A percentile compares a stretch with the other conserved stretches of the same genome.
These are phyloP conservation scores for Pinus albicaulis DNA, from an alignment of 75 land plant species.

Conservation along the genomic window DNA sequence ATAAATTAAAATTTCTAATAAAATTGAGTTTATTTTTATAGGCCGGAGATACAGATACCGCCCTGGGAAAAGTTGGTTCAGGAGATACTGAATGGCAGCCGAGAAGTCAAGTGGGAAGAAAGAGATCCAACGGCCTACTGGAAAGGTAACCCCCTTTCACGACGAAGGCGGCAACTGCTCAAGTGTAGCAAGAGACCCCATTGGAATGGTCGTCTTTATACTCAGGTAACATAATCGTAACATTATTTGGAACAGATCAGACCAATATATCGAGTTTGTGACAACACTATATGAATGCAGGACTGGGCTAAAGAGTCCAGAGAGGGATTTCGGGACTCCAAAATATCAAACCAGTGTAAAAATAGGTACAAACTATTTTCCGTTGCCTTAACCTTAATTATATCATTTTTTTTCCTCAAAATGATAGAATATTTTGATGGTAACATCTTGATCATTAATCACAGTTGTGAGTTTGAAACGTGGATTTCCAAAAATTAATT, in stretches of 20 bases:
- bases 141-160: conserved; percentile 45
- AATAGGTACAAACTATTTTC: conserved; percentile 7
- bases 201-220: conserved; percentile 45
- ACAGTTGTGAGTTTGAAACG: too few species aligned
- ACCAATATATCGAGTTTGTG: not conserved
- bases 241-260: too few species aligned
- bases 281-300: not conserved
- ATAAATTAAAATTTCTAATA: too few species aligned
- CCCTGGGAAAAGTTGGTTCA: conserved; percentile 49
- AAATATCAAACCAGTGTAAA: conserved; percentile 16
- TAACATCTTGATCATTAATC: too few species aligned
- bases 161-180: conserved; percentile 32
- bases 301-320: conserved; percentile 14
- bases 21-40: conserved; percentile 2
- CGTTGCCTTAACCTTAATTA: too few species aligned
- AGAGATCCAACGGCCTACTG: conserved; percentile 55
- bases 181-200: conserved; percentile 35
- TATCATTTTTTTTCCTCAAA: too few species aligned
- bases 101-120: conserved; percentile 29
- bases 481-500: too few species aligned
- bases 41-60: conserved; percentile 57
- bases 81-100: conserved; percentile 37
- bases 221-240: conserved; percentile 15
- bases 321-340: not conserved
- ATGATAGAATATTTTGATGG: too few species aligned